Percentiles rank a stretch among this genome's conserved stretches.
These are phyloP conservation scores for Globisporangium spinosum DNA, from an alignment of 352 stramenopile species.

Conservation along the genomic window DNA sequence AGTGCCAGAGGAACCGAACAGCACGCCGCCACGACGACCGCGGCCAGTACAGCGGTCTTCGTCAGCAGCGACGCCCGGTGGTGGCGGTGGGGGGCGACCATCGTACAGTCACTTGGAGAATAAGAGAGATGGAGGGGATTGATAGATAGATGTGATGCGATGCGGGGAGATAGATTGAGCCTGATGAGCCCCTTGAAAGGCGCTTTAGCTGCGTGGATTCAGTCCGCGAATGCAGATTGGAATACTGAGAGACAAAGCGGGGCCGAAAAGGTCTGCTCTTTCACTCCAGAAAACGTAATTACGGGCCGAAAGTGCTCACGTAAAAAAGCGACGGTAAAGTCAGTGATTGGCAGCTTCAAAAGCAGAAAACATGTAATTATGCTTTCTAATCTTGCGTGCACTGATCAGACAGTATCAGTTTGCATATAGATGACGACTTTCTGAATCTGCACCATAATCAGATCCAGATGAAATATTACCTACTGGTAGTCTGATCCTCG, in stretches of 20 bases:
- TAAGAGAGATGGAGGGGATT: not conserved
- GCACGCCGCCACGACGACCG: constrained; percentile 6
- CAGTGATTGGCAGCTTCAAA: not conserved
- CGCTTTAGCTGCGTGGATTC: not conserved
- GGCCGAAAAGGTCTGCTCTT: not conserved
- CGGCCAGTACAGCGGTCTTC: not conserved
- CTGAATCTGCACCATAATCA: not conserved
- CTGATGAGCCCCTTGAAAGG: not conserved
- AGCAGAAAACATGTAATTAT: not conserved
- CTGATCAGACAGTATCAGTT: not conserved
- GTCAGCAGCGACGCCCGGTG: not conserved
- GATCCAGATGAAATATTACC: not conserved
- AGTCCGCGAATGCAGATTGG: not conserved
- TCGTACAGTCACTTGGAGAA: not conserved
- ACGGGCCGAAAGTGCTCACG: not conserved
- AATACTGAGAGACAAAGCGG: not conserved
- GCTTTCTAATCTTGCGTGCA: not conserved
- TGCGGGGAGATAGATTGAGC: not conserved
- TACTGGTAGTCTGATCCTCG: not conserved
- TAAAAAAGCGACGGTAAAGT: not conserved
- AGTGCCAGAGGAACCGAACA: not conserved
- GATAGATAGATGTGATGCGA: not conserved
- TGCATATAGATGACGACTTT: not conserved
- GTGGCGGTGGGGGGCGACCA: not conserved
- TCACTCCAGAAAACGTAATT: not conserved